Evolutionary conservation across 768 basidiomycete species (phyloP).

Genomic region (Porphyrellus cyaneotinctus): DNA sequence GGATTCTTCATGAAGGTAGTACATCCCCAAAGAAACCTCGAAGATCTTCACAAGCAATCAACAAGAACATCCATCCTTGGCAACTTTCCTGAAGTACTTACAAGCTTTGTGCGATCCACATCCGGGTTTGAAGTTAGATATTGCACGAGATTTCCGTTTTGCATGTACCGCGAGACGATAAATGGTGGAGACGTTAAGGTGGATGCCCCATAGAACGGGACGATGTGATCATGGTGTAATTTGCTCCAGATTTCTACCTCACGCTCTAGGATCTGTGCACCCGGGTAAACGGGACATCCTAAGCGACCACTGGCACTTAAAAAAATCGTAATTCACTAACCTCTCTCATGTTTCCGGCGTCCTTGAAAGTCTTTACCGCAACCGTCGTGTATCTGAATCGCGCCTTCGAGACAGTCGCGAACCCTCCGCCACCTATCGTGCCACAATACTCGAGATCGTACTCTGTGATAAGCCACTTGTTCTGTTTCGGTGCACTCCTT

Average conservation of each 20-base stretch:
- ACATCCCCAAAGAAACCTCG: constrained; percentile 13
- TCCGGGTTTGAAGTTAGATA: not conserved
- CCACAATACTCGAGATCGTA: constrained; percentile 26
- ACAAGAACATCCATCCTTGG: not conserved
- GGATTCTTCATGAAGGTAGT: constrained; percentile 11
- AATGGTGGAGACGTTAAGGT: not conserved
- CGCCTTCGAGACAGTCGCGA: constrained; percentile 8
- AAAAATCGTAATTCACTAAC: not conserved
- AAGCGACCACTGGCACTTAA: not conserved
- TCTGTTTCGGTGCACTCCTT: constrained; percentile 1
- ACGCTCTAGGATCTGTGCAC: not conserved
- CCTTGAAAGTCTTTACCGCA: constrained; percentile 3
- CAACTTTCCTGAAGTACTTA: not conserved
- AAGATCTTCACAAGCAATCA: not conserved
- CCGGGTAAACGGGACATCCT: not conserved
- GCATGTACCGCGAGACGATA: constrained; percentile 11
- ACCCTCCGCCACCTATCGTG: constrained; percentile 26
- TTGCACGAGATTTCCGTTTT: constrained; percentile 4
- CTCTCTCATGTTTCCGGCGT: not conserved
- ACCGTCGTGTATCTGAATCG: constrained; percentile 1
- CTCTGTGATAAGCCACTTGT: constrained; percentile 23
- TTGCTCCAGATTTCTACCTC: constrained; percentile 13
- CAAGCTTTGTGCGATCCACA: not conserved
- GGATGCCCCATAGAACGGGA: constrained; percentile 14
- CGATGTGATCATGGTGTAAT: constrained; percentile 9